Evolutionary conservation across 108 stramenopile species (phyloP).

Genomic region (Schizochytrium sp.): DNA sequence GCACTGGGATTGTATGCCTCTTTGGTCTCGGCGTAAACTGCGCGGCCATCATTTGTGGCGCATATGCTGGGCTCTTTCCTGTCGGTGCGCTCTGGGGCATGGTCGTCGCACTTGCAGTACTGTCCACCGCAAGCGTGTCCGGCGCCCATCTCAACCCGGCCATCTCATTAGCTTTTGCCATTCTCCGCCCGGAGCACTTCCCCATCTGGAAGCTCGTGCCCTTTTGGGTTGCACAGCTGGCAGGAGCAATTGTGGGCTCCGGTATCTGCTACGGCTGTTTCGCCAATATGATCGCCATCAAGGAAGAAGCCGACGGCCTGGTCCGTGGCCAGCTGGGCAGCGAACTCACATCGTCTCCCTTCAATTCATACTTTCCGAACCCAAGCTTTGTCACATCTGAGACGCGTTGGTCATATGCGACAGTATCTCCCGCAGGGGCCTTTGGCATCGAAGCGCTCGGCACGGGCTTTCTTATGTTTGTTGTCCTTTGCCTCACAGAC

Average conservation of each 20-base stretch:
- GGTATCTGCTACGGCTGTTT: conserved; percentile 38
- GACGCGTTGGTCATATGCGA: not conserved
- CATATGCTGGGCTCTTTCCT: conserved; percentile 46
- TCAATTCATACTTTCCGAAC: not conserved
- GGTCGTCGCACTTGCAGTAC: conserved; percentile 51
- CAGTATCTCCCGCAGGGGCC: conserved; percentile 27
- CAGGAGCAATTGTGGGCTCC: conserved; percentile 38
- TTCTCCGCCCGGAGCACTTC: conserved; percentile 22
- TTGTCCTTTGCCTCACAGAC: not conserved
- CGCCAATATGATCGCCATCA: conserved; percentile 28
- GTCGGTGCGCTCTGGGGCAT: conserved; percentile 53
- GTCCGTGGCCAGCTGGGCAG: not conserved
- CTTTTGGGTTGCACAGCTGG: conserved; percentile 36
- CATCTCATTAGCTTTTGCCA: conserved; percentile 38
- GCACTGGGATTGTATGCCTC: conserved; percentile 48
- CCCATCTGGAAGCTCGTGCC: conserved; percentile 42
- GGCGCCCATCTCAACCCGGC: conserved; percentile 50
- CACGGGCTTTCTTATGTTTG: not conserved
- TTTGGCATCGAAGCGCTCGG: conserved; percentile 44
- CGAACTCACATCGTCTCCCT: not conserved
- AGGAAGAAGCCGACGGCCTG: conserved; percentile 34
- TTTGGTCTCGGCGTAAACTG: conserved; percentile 47
- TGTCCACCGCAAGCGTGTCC: conserved; percentile 32
- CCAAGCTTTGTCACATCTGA: not conserved
- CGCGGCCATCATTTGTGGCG: conserved; percentile 37